phyloP scores from a whole-genome alignment of 2,329 filamentous ascomycete genomes.

The Trichoderma brevicompactum region DNA sequence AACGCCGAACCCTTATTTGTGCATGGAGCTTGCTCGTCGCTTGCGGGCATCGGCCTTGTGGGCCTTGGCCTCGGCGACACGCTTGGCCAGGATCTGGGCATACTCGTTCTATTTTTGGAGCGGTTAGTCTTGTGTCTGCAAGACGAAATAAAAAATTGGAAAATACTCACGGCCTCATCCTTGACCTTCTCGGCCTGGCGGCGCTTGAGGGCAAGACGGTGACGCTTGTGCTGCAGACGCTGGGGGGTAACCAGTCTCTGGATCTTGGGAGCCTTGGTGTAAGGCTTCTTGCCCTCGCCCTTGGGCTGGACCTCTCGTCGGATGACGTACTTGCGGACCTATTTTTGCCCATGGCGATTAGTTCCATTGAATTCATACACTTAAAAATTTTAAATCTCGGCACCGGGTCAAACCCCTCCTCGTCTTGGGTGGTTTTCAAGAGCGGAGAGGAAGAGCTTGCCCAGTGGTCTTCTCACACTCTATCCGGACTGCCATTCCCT shows the following conservation, averaged over 20 bases:
- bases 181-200: constrained; percentile 96
- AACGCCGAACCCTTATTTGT: constrained; percentile 66
- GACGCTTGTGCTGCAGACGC: constrained; percentile 99
- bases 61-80: constrained; percentile 93
- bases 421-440: neutral
- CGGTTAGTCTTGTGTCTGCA: constrained; percentile 48
- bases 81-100: constrained; percentile 93
- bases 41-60: constrained; percentile 93
- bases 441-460: neutral
- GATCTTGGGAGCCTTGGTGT: constrained; percentile 99
- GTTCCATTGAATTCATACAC: constrained; percentile 36
- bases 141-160: constrained; percentile 21
- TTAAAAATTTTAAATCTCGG: constrained; percentile 33
- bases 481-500: constrained; percentile 54
- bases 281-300: constrained; percentile 95
- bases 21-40: constrained; percentile 94
- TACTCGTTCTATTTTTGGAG: constrained; percentile 84
- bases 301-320: constrained; percentile 97
- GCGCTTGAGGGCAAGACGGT: constrained; percentile 97
- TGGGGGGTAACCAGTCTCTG: constrained; percentile 99
- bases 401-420: constrained; percentile 15
- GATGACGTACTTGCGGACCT: constrained; percentile 99
- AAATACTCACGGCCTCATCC: constrained; percentile 89
- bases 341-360: constrained; percentile 49
- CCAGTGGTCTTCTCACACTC: constrained; percentile 58